Percentiles rank a stretch among this genome's conserved stretches.
phyloP scores from a whole-genome alignment of 306 rosid genomes.

The Cercis canadensis region DNA sequence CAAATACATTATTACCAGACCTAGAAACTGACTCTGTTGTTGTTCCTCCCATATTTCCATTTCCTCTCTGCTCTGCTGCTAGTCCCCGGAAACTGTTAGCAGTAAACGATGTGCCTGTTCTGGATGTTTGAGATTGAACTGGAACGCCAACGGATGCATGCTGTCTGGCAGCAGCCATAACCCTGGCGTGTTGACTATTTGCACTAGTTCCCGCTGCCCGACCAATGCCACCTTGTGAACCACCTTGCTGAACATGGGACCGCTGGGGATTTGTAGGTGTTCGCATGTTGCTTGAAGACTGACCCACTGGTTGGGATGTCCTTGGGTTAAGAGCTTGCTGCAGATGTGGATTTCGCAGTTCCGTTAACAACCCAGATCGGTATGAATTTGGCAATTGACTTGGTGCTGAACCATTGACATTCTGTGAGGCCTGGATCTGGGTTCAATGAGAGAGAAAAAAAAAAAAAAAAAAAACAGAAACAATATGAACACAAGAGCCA shows the following conservation, averaged over 20 bases:
- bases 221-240: too few relatives aligned
- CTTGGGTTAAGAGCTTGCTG: conserved; percentile 60
- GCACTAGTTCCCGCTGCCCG: conserved; percentile 45
- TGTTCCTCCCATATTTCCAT: conserved; percentile 43
- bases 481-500: conserved; percentile 18
- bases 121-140: conserved; percentile 49
- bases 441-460: conserved; percentile 41
- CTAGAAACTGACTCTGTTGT: conserved; percentile 47
- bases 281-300: conserved; percentile 29
- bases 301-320: conserved; percentile 38
- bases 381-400: conserved; percentile 46
- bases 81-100: conserved; percentile 41
- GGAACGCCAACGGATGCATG: conserved; percentile 34
- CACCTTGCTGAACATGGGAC: conserved; percentile 50
- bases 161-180: conserved; percentile 42
- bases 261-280: conserved; percentile 30
- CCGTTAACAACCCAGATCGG: conserved; percentile 29
- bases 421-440: conserved; percentile 56
- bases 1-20: conserved; percentile 38
- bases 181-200: conserved; percentile 46
- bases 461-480: too few relatives aligned
- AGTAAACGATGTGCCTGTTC: conserved; percentile 41
- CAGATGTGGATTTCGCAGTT: conserved; percentile 61
- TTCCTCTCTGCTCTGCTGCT: conserved; percentile 54
- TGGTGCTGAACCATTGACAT: conserved; percentile 31